Conservation (phyloP, 73 alveolate genomes). For the Paramecium tetraurelia region DNA sequence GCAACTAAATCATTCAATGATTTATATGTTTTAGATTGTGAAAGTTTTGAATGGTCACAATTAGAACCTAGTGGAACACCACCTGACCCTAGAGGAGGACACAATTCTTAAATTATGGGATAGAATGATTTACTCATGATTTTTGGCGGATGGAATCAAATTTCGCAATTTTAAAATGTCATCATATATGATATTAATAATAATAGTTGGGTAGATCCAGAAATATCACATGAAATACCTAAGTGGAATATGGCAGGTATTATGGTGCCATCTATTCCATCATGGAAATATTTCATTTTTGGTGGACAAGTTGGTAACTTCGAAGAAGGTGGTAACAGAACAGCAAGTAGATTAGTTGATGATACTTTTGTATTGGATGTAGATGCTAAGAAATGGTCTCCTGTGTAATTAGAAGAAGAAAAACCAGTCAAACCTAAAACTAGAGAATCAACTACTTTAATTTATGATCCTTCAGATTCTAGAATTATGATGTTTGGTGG, state of each 20-base stretch:
- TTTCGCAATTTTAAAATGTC: conserved; percentile 83
- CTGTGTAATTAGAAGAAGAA: conserved; percentile 77
- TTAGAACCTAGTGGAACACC: conserved; percentile 81
- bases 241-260: conserved; percentile 97
- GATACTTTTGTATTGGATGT: conserved; percentile 80
- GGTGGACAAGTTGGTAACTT: conserved; percentile 97
- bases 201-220: conserved; percentile 94
- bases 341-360: conserved; percentile 74
- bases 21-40: conserved; percentile 88
- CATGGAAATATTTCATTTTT: conserved; percentile 96
- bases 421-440: conserved; percentile 86
- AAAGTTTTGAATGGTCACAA: conserved; percentile 87
- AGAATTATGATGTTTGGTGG: conserved; percentile 97
- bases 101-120: conserved; percentile 86
- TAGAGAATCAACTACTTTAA: conserved; percentile 96
- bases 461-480: conserved; percentile 93
- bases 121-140: conserved; percentile 74
- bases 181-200: conserved; percentile 84
- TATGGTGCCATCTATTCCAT: conserved; percentile 98
- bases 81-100: conserved; percentile 98
- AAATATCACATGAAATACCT: conserved; percentile 92
- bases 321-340: conserved; percentile 98
- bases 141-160: conserved; percentile 97
- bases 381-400: conserved; percentile 80
- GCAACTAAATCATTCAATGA: conserved; percentile 95